Base-by-base conservation (phyloP, 2,329 filamentous ascomycete genomes). In the Zymoseptoria brevis region DNA sequence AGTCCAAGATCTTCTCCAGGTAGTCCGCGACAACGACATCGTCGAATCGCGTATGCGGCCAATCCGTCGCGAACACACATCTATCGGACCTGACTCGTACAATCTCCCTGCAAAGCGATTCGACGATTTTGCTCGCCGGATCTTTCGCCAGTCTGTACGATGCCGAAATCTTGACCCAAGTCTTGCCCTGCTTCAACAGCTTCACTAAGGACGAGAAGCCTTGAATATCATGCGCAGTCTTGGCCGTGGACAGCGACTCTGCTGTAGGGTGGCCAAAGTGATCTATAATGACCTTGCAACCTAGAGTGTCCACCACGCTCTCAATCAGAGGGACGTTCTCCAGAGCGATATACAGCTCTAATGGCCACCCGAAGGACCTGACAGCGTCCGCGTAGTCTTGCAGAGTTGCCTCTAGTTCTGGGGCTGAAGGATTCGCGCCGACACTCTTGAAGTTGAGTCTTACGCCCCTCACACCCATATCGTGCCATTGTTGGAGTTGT, bases 11-110 rank as follows among this genome's bases (percentile, higher is more conserved):
- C 56, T 71, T 75, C 59, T 83, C 76, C 26, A 83, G 76, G 68
- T 81, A 86, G 0, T 79, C 79, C 53, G 69, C 74, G 21, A 85
- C 81, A 65, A 86, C 79, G 1, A 84, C 64, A 1, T 79, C 79
- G 21, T 84, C 80, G 60, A 81, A 86, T 11, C 83, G 75, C 2
- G 84, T 87, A 69, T 86, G 83, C 19, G 84, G 84, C 84, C 83
- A 86, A 65, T 86, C 83, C 0, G 81, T 83, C 1, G 82, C 83
- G 69, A 83, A 86, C 0, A 86, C 77, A 8, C 83, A 73, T 16
- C 77, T 73, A 19, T 76, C 70, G 1, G 74, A 75, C 9, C 75
- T 78, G 4, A 76, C 69, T 3, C 69, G 68, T 35, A 85, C 64
- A 7, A 85, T 70, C 64, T 84, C 79, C 13, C 69, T 72, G 8